Conservation (phyloP, 1,284 basidiomycete species). For the Lentinus polychrous region DNA sequence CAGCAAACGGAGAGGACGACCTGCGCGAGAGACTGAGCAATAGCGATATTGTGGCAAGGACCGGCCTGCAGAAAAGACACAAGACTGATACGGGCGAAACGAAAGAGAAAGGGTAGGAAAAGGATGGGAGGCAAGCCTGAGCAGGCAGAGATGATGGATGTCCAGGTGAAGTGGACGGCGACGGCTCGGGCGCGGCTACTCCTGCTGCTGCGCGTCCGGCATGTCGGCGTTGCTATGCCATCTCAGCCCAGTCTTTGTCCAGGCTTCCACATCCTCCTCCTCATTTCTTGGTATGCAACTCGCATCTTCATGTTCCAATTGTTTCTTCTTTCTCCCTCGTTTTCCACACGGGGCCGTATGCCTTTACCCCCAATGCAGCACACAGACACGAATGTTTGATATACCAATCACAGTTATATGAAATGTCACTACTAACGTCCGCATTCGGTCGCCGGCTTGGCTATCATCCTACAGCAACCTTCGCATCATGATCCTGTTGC, state of each 20-base stretch:
- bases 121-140: conserved; percentile 14
- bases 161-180: conserved; percentile 13
- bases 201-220: not conserved
- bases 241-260: not conserved
- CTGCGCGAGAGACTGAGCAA: conserved; percentile 18
- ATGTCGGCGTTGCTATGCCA: conserved; percentile 11
- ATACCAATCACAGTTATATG: too few relatives aligned
- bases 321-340: too few relatives aligned
- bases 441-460: too few relatives aligned
- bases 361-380: too few relatives aligned
- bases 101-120: conserved; percentile 22
- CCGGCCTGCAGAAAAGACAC: conserved; percentile 42
- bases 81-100: conserved; percentile 13
- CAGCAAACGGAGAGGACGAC: conserved; percentile 22
- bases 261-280: too few relatives aligned
- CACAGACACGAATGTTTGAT: too few relatives aligned
- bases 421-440: too few relatives aligned
- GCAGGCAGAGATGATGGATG: conserved; percentile 14
- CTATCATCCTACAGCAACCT: too few relatives aligned
- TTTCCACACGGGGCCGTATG: too few relatives aligned
- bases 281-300: too few relatives aligned
- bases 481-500: conserved; percentile 1
- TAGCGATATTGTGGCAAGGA: conserved; percentile 24
- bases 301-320: too few relatives aligned
- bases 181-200: too few relatives aligned